Evolutionary conservation across 352 stramenopile genomes (phyloP).

Genomic region (Phytophthora sp.): DNA sequence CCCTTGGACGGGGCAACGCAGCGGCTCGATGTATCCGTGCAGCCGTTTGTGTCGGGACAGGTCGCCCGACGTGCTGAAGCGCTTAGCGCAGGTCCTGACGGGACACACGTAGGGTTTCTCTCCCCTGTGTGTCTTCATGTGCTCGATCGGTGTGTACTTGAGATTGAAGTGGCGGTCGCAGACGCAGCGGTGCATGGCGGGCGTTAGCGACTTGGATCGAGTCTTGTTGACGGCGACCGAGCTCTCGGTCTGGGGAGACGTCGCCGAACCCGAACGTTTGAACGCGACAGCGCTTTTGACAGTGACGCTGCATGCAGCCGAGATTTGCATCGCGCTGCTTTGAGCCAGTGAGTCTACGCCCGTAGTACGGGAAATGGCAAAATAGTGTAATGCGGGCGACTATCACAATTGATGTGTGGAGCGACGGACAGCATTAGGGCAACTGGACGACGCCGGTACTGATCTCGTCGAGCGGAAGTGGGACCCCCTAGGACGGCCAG

Average conservation of each 20-base stretch:
- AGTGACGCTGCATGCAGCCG: conserved; percentile 2
- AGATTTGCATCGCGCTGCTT: conserved; percentile 17
- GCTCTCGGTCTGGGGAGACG: conserved; percentile 13
- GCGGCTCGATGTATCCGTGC: conserved; percentile 49
- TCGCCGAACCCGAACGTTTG: conserved; percentile 21
- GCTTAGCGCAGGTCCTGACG: conserved; percentile 45
- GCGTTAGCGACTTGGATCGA: conserved; percentile 13
- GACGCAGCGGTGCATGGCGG: conserved; percentile 18
- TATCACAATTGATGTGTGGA: conserved; percentile 11
- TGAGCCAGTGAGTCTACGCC: conserved; percentile 7
- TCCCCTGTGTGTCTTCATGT: conserved; percentile 63
- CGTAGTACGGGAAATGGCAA: conserved; percentile 10
- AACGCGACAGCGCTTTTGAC: conserved; percentile 1
- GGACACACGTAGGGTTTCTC: conserved; percentile 59
- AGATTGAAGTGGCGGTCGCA: conserved; percentile 46
- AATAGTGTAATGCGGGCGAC: conserved; percentile 20
- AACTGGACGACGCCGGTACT: conserved; percentile 25
- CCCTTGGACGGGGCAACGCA: conserved; percentile 42
- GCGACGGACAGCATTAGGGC: conserved; percentile 24
- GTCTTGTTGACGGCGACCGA: not conserved
- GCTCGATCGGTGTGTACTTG: conserved; percentile 57
- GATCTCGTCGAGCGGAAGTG: conserved; percentile 25
- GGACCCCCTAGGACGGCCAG: conserved; percentile 23
- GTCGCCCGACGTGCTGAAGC: conserved; percentile 64
- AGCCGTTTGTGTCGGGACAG: conserved; percentile 62